phyloP scores from a whole-genome alignment of 176 grass and related monocot species.

The Juncus inflexus region DNA sequence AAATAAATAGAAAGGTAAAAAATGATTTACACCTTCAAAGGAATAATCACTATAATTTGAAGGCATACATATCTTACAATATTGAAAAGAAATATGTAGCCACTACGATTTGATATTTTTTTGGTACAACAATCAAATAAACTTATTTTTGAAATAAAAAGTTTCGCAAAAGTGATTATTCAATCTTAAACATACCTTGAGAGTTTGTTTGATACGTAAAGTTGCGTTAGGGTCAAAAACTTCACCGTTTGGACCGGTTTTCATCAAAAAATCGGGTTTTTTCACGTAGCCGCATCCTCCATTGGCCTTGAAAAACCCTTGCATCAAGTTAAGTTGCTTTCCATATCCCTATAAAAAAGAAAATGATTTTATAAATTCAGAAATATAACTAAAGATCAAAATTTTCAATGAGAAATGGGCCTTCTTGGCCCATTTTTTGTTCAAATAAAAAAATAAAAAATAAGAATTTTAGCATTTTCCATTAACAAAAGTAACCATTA shows the following conservation, averaged over 20 bases:
- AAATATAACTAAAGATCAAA: neutral
- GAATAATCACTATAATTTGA: too few relatives aligned
- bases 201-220: conserved; percentile 63
- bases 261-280: conserved; percentile 80
- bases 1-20: neutral
- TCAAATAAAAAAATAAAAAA: conserved; percentile 5
- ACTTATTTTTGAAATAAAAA: too few relatives aligned
- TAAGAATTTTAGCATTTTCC: neutral
- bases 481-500: neutral
- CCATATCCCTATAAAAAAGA: conserved; percentile 56
- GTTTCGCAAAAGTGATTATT: too few relatives aligned
- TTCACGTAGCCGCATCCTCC: conserved; percentile 83
- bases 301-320: conserved; percentile 92
- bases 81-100: too few relatives aligned
- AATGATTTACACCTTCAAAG: too few relatives aligned
- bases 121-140: too few relatives aligned
- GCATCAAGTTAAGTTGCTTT: conserved; percentile 72
- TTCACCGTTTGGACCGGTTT: conserved; percentile 41
- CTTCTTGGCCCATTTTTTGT: neutral
- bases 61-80: too few relatives aligned
- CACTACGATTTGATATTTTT: too few relatives aligned
- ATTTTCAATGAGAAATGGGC: neutral
- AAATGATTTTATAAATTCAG: neutral
- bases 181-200: conserved; percentile 46
- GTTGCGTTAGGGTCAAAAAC: conserved; percentile 61